Base-by-base conservation (phyloP, 495 filamentous ascomycete species). In the Bacidia gigantensis region DNA sequence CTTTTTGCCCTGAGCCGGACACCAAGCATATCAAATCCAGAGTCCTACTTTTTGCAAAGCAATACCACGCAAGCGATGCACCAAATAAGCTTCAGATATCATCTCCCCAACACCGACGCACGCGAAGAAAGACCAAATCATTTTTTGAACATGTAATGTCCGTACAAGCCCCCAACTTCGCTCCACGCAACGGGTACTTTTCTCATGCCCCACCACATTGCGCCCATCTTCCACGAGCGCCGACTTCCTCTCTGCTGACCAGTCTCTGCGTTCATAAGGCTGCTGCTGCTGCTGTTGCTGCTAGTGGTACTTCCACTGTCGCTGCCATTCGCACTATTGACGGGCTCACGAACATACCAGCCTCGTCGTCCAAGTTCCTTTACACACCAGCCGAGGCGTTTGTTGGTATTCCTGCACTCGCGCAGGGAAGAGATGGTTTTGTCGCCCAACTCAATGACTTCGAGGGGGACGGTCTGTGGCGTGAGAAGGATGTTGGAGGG, bases 91-190 rank as follows among this genome's bases (percentile, higher is more conserved):
- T 35, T 14, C 29, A n/a, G n/a, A n/a, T n/a, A n/a, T n/a, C n/a
- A n/a, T n/a, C n/a, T n/a, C n/a, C n/a, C n/a, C n/a, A n/a, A n/a
- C n/a, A n/a, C n/a, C n/a, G n/a, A n/a, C n/a, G n/a, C n/a, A n/a
- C n/a, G n/a, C n/a, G n/a, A n/a, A n/a, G n/a, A n/a, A n/a, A n/a
- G n/a, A n/a, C n/a, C n/a, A n/a, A n/a, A n/a, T 80, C 65, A 80
- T 59, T 74, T 72, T 61, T 80, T 80, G 62, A 89, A 93, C 80
- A 89, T 89, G 64, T 86, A 92, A 55, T 80, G 81, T 42, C 86
- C 86, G 64, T 93, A 93, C 68, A 94, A 80, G 21, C 87, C 87
- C 11, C 84, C 84, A 1, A 92, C 85, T 58, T 89, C 85, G 5
- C 81, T 80, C 35, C 72, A 66, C 11, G 83, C 84, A 49, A 92